A percentile compares a stretch with the other conserved stretches of the same genome.
Conservation (phyloP, 129 eudicot species). For the Arctium minus region DNA sequence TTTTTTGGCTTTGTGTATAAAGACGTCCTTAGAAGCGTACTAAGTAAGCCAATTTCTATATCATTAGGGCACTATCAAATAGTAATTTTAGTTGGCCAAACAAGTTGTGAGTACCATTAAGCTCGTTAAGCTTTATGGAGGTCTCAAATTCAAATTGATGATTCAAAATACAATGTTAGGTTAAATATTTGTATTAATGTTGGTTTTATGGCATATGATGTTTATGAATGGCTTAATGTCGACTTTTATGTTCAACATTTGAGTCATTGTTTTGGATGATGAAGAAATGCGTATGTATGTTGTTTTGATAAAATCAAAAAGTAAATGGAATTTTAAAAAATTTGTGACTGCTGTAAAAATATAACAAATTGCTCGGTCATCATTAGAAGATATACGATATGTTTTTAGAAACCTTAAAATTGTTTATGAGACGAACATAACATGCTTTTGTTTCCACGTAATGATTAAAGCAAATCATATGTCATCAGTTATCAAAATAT, state of each 20-base stretch:
- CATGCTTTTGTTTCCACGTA: not conserved
- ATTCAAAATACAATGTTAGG: not conserved
- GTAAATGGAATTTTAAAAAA: too few relatives aligned
- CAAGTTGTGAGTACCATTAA: too few relatives aligned
- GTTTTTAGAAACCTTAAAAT: too few relatives aligned
- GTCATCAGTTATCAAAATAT: not conserved
- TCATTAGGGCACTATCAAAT: too few relatives aligned
- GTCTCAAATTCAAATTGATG: not conserved
- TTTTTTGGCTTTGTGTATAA: too few relatives aligned
- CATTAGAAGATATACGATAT: too few relatives aligned
- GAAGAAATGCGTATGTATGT: not conserved
- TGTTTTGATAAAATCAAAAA: too few relatives aligned
- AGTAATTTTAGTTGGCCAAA: too few relatives aligned
- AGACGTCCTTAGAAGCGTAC: too few relatives aligned
- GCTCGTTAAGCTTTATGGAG: not conserved
- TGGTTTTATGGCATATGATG: not conserved
- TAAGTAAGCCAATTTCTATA: too few relatives aligned
- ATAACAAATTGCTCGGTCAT: too few relatives aligned
- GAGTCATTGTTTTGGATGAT: not conserved
- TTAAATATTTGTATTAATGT: not conserved
- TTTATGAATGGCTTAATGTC: not conserved
- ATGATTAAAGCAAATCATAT: not conserved
- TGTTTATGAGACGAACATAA: not conserved
- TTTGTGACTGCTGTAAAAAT: too few relatives aligned
- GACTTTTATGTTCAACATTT: not conserved